phyloP scores from a whole-genome alignment of 768 basidiomycete genomes.

The Rhodotorula babjevae region DNA sequence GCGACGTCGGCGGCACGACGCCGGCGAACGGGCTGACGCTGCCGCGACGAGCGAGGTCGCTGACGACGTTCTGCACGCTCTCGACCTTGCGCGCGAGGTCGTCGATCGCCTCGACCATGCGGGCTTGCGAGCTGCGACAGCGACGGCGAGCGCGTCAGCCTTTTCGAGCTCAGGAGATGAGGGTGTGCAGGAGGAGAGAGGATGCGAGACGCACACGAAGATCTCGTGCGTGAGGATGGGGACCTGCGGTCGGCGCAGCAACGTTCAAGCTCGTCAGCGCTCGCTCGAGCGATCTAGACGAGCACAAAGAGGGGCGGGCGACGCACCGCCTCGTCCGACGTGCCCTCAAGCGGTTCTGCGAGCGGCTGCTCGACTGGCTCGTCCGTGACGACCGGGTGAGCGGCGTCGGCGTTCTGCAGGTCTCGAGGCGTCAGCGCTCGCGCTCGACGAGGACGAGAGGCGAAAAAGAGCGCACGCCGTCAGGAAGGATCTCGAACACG shows the following conservation, averaged over 20 bases:
- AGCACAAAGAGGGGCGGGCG: background rate
- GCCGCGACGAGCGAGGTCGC: background rate
- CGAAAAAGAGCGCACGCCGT: background rate
- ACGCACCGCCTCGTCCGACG: background rate
- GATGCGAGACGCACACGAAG: conserved; percentile 21
- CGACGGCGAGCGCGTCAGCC: background rate
- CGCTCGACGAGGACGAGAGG: background rate
- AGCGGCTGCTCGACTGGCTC: background rate
- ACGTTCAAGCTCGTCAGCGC: background rate
- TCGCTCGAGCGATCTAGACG: too few relatives aligned
- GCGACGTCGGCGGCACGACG: background rate
- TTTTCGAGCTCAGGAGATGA: too few relatives aligned
- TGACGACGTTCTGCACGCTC: conserved; percentile 9
- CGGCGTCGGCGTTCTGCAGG: background rate
- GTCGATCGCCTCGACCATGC: conserved; percentile 42
- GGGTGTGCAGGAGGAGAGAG: background rate
- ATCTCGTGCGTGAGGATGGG: conserved; percentile 39
- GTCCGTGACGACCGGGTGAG: background rate
- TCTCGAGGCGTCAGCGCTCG: background rate
- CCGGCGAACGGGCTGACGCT: background rate
- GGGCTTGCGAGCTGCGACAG: conserved; percentile 28
- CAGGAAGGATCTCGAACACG: conserved; percentile 24
- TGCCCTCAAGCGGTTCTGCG: background rate
- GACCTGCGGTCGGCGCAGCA: conserved; percentile 2
- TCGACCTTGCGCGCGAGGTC: conserved; percentile 40